Base-by-base conservation (phyloP, 805 yeast species). In the Candida quercuum region DNA sequence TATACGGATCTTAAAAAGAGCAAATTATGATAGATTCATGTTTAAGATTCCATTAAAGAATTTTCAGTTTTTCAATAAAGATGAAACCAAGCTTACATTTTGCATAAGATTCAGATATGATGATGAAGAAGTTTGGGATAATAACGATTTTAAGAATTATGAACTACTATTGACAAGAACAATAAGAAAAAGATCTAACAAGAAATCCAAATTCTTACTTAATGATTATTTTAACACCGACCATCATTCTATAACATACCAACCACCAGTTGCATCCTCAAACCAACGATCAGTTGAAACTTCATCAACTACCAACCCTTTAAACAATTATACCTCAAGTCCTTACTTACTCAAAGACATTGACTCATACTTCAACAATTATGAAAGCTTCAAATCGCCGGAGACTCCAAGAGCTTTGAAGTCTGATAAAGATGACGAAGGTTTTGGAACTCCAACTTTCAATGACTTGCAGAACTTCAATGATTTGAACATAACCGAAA, bases 61-160 rank as follows among this genome's bases (percentile, higher is more conserved):
- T 36, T 50, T 51, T 18, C 49, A 42, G 24, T 38, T 42, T 13
- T 22, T 41, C 8, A 37, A 32, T 8, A 39, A 43, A 28, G 42
- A 50, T 23, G 36, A 41, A 5, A 45, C 47, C 1, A 43, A 41
- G 14, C 50, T 72, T 45, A 60, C 65, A 31, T 62, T 84, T 48
- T 85, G 94, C 50, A 69, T 52, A 3, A 40, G 57, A 21, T 54
- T 47, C 27, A 41, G 52, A 12, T 49, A 54, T 33, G 60, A 76
- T 15, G 57, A 61, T 30, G 69, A 70, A 13, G 88, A 79, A 46
- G 72, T 56, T 52, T 86, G 95, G 95, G 96, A 86, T 57, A 86
- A 84, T 62, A 87, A 86, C 60, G 44, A 60, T 27, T 53, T 54
- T 36, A 56, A 60, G 32, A 86, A 86, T 60, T 86, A 82, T 59